Evolutionary conservation across 73 alveolate species (phyloP), one percentile per base, ranked within the genome.

Genomic region (Symbiodinium pilosum): DNA sequence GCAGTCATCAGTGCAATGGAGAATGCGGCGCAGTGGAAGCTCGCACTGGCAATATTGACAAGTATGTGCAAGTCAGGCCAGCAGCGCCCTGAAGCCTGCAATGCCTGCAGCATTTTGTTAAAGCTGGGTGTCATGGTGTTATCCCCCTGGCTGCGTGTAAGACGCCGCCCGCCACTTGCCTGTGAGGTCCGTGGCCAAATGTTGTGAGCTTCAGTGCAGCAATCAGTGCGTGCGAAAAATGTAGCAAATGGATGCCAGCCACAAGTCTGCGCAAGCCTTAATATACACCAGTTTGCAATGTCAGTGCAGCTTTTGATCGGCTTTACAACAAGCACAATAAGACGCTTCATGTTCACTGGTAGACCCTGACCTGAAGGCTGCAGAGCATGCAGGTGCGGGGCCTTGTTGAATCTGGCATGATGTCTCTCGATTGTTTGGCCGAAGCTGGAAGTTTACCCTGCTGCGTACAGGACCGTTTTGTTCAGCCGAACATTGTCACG

Each of bases 191-290:
- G 36, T 36, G 28, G 77, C 77, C 77, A 64, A 64, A 64, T 36
- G 77, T 64, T 32, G 77, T 64, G 77, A 64, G 77, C 77, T 64
- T 64, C 77, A 64, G 77, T 6, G 77, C 77, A 6, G 77, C 77
- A 21, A 64, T 64, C 77, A 64, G 77, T 64, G 77, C 77, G 21
- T 64, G 77, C 28, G 77, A 64, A 36, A 64, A 64, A 9, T 0
- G 77, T 28, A 36, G 77, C 36, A 32, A 28, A 64, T 64, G 77
- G 77, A 20, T 24, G 40, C 36, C 77, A 26, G 77, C 77, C 77
- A 3, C 32, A 36, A 16, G 28, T 24, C 32, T 64, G 77, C 32
- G 36, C 1, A 64, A 26, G 38, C 77, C 77, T 64, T 26, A 64
- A 47, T 47, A 47, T 47, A 47, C 59, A 47, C 21, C 59, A n/a